phyloP scores from a whole-genome alignment of 768 basidiomycete species.

The Suillus alpinus region DNA sequence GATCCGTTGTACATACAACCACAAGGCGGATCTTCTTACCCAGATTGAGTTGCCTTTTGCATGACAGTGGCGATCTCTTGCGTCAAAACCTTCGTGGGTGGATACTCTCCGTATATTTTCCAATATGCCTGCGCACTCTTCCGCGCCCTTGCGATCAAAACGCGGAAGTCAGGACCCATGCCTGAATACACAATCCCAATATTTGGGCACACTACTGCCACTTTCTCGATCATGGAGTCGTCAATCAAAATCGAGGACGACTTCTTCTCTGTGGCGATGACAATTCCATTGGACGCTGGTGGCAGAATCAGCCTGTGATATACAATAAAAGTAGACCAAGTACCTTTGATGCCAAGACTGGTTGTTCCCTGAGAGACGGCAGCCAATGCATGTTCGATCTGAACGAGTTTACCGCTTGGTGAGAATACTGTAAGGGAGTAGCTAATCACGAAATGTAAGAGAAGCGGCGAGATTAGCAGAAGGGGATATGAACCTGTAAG shows the following conservation, averaged over 20 bases:
- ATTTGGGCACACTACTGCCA: conserved; percentile 95
- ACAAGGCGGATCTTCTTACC: conserved; percentile 52
- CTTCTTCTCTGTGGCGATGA: conserved; percentile 99
- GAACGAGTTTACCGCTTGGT: conserved; percentile 97
- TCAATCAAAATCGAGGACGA: conserved; percentile 96
- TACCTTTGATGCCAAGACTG: conserved; percentile 98
- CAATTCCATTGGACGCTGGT: conserved; percentile 96
- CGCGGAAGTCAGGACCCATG: conserved; percentile 98
- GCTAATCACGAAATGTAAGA: conserved; percentile 41
- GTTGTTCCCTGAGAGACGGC: conserved; percentile 95
- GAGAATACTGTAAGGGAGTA: conserved; percentile 99
- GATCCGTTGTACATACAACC: conserved; percentile 6
- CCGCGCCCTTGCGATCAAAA: conserved; percentile 89
- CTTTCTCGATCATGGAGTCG: conserved; percentile 97
- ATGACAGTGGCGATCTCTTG: conserved; percentile 98
- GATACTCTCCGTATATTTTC: conserved; percentile 99
- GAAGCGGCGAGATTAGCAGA: conserved; percentile 15
- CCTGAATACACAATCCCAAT: conserved; percentile 99
- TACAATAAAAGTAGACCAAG: conserved; percentile 14
- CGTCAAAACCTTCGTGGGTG: conserved; percentile 92
- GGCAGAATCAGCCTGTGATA: conserved; percentile 13
- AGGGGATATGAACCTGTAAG: conserved; percentile 55
- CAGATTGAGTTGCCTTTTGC: conserved; percentile 98
- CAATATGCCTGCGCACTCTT: conserved; percentile 99
- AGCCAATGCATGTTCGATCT: conserved; percentile 99